phyloP scores from a whole-genome alignment of 495 filamentous ascomycete genomes.

The Hypoxylon intermedium region DNA sequence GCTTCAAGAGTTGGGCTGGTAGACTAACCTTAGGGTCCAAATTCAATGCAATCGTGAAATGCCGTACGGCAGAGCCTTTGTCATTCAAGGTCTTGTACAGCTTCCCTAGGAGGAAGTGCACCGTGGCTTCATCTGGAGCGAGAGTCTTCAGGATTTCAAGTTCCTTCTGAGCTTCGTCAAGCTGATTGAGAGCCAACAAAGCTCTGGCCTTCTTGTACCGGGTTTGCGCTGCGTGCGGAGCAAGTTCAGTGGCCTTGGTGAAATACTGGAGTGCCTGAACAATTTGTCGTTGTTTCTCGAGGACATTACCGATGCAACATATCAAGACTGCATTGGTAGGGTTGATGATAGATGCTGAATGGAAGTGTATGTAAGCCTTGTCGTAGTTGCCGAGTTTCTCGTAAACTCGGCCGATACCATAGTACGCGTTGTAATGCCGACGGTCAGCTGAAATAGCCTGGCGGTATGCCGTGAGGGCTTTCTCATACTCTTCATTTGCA shows the following conservation, averaged over 20 bases:
- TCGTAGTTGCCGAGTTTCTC: constrained; percentile 95
- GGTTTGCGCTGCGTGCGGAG: constrained; percentile 80
- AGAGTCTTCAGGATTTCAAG: constrained; percentile 84
- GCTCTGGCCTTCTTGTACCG: constrained; percentile 92
- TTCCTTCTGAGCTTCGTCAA: constrained; percentile 74
- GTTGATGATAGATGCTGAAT: constrained; percentile 83
- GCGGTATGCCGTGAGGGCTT: constrained; percentile 84
- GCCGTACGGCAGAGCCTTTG: constrained; percentile 81
- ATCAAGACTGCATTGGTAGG: constrained; percentile 89
- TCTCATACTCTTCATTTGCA: constrained; percentile 96
- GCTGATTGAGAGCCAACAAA: constrained; percentile 76
- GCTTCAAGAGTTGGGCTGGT: background rate
- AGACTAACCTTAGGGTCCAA: constrained; percentile 86
- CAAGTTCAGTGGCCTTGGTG: constrained; percentile 75
- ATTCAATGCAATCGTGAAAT: constrained; percentile 93
- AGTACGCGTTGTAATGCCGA: constrained; percentile 96
- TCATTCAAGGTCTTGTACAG: constrained; percentile 82
- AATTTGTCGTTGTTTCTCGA: constrained; percentile 84
- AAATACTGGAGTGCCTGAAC: constrained; percentile 80
- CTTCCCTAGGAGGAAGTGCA: constrained; percentile 90
- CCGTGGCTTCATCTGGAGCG: constrained; percentile 92
- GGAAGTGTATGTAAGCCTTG: constrained; percentile 88
- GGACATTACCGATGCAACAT: constrained; percentile 86
- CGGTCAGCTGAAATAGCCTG: constrained; percentile 81
- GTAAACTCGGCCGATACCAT: constrained; percentile 89